Base-by-base conservation (phyloP, 73 alveolate species). In the Paramecium pentaurelia region DNA sequence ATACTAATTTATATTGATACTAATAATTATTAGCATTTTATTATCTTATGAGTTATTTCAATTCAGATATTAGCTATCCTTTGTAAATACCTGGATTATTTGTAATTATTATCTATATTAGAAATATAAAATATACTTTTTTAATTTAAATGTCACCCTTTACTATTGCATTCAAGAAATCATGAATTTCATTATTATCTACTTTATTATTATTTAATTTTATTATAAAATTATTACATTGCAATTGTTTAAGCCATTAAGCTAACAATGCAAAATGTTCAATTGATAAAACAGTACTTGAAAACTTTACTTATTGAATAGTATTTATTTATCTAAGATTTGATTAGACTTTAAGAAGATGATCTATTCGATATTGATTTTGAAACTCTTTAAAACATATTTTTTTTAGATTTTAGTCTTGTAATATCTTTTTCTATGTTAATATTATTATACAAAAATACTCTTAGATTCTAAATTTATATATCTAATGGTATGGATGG, bases 11-110 rank as follows among this genome's bases (percentile, higher is more conserved):
- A 80, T 80, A 80, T 38, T 80, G 10, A 18, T 40, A 14, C n/a
- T 44, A 22, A 36, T 44, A 30, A 73, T 73, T 40, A 34, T 22
- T 36, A 4, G 47, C 51, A 36, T 73, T 22, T 73, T 40, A 20
- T 37, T 73, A 12, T 40, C 47, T 22, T 8, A 73, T 20, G 2
- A 30, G 9, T 16, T 5, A 2, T 40, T 80, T 47, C 9, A 80
- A n/a, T 4, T 80, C 47, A 27, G 45, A 20, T 80, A 80, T 8
- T 3, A 80, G 6, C 1, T 5, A 18, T 25, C 58, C 91, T 47
- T 80, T 80, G 3, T 14, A 80, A 1, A 80, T 47, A 10, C 91
- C 91, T 25, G 91, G 91, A 49, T 80, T 80, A 28, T 64, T 80
- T 18, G 18, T 45, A 10, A 80, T 42, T 45, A 49, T 20, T 12